phyloP scores from a whole-genome alignment of 805 yeast genomes.

The Torulaspora franciscae region DNA sequence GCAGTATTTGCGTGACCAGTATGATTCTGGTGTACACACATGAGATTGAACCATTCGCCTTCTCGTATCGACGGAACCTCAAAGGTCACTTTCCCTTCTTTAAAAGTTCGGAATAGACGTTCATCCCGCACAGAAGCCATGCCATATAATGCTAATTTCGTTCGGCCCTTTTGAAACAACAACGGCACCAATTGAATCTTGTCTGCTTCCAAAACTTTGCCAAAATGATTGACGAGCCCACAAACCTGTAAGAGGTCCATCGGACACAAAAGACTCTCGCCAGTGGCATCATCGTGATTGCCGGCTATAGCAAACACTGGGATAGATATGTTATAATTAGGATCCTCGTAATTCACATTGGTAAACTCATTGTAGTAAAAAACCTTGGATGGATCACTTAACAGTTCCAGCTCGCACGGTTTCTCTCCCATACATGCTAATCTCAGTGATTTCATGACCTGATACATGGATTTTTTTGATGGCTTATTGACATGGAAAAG shows the following conservation, averaged over 20 bases:
- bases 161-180: slow-evolving; percentile 72
- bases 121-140: slow-evolving; percentile 87
- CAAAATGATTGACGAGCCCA: slow-evolving; percentile 87
- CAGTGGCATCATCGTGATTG: slow-evolving; percentile 95
- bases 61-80: slow-evolving; percentile 56
- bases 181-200: slow-evolving; percentile 70
- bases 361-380: slow-evolving; percentile 57
- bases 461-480: slow-evolving; percentile 75
- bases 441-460: slow-evolving; percentile 69
- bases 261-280: slow-evolving; percentile 76
- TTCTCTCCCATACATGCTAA: slow-evolving; percentile 74
- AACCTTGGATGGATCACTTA: slow-evolving; percentile 69
- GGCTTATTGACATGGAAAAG: slow-evolving; percentile 89
- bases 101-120: slow-evolving; percentile 72
- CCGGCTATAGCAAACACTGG: slow-evolving; percentile 94
- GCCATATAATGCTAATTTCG: slow-evolving; percentile 84
- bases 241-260: slow-evolving; percentile 76
- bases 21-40: slow-evolving; percentile 92
- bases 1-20: slow-evolving; percentile 73
- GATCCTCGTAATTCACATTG: slow-evolving; percentile 83
- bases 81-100: slow-evolving; percentile 75
- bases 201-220: slow-evolving; percentile 72
- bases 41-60: slow-evolving; percentile 74
- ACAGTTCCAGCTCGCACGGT: slow-evolving; percentile 77
- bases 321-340: slow-evolving; percentile 78